Conservation (phyloP, 192 early-diverging fungal genomes). For the Gigaspora rosea region DNA sequence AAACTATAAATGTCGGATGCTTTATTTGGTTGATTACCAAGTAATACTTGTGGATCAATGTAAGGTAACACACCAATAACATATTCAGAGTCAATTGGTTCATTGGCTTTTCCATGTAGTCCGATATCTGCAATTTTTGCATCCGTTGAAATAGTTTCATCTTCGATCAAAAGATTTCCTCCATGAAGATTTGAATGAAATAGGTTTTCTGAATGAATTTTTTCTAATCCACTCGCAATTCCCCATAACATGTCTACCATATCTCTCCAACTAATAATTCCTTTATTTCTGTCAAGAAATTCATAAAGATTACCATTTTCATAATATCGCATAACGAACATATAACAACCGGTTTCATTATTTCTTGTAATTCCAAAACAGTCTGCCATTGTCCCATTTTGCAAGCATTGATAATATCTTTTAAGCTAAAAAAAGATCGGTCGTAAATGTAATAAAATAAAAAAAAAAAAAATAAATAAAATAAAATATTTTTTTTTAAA, state of each 20-base stretch:
- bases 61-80: background rate
- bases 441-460: background rate
- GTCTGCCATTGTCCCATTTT: background rate
- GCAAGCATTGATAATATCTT: no score
- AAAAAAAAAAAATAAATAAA: background rate
- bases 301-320: background rate
- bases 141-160: slow-evolving; percentile 7
- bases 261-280: background rate
- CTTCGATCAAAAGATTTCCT: slow-evolving; percentile 11
- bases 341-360: background rate
- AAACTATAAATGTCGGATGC: background rate
- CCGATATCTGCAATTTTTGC: background rate
- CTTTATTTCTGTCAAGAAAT: background rate
- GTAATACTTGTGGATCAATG: background rate
- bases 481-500: no score
- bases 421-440: background rate
- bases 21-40: background rate
- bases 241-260: slow-evolving; percentile 1
- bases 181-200: slow-evolving; percentile 11
- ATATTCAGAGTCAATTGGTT: background rate
- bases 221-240: background rate
- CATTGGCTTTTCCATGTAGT: background rate
- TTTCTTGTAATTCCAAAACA: slow-evolving; percentile 8
- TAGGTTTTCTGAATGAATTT: background rate
- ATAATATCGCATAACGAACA: slow-evolving; percentile 9